Base-by-base conservation (phyloP, 768 basidiomycete genomes). In the Pholiota microspora region DNA sequence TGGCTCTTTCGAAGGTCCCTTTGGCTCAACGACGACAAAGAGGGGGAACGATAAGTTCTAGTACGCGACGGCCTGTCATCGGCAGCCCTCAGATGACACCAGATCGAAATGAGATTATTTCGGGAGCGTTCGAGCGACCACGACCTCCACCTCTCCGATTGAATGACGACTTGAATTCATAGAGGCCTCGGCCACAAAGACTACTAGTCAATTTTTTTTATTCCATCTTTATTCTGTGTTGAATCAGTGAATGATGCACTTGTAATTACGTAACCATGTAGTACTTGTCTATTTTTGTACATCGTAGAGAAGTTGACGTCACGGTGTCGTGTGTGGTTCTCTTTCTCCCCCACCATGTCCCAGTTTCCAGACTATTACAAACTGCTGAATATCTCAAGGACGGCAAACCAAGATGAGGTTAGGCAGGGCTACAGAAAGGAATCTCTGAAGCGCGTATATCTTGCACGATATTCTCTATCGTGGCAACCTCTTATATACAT, bases 301-400 rank as follows among this genome's bases (percentile, higher is more conserved):
- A 28, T 28, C n/a, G n/a, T n/a, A n/a, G n/a, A 15, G 32, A 18
- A 42, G 7, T 53, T 69, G 68, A 71, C 66, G 65, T 68, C 68
- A 69, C 57, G 58, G 21, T 9, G 16, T 7, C 13, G 23, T 32
- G 40, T 29, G 18, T 10, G 6, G 35, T 24, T 40, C 34, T 54
- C 45, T 29, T 38, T 55, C 49, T n/a, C 24, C 27, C 48, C 68
- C 61, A 72, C 55, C 68, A 89, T 90, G 89, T 82, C 89, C 48
- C 72, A 79, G 27, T 87, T 92, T 63, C 90, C 90, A 10, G 88
- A 92, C 66, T 93, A 93, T 64, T 93, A 93, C 65, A 72, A 74
- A 23, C 74, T 93, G 18, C 75, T 93, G 46, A 71, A 70, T 55
- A 61, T 90, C 13, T 59, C 77, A 6, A 77, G 74, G 66, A 76